Evolutionary conservation across 108 stramenopile genomes (phyloP), one percentile per base, ranked within the genome.

Genomic region (Schizochytrium sp.): DNA sequence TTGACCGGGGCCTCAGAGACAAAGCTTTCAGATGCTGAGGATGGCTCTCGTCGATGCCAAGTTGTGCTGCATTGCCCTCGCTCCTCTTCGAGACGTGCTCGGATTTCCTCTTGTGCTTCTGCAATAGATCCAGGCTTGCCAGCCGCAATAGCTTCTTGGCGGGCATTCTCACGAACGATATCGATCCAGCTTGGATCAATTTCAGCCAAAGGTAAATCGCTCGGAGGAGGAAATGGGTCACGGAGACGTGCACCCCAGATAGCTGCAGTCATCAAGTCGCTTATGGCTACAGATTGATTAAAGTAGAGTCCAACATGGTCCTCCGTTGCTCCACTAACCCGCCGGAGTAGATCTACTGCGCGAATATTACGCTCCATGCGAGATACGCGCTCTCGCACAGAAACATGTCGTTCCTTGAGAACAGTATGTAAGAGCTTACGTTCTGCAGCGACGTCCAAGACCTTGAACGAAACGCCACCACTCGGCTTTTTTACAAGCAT

Each of bases 401-500:
- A 55, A n/a, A 83, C 53, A 10, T 40, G 47, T 5, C 76, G 76
- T 53, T 83, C 76, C 53, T 55, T 49, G 50, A 83, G 53, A 47
- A 83, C 76, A 13, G 49, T 53, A 0, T 38, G 55, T 1, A 83
- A 53, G 47, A 83, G 76, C 13, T 28, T 49, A 5, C 76, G 47
- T 53, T 83, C 76, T 0, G 28, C 76, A 42, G 50, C 76, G 1
- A 83, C 76, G 5, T 83, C 76, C 10, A 50, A 53, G 15, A 42
- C 76, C 19, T 83, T 40, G 45, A 5, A 83, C 5, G 47, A 46
- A 5, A 13, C 76, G 3, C 15, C 76, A 28, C 38, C 53, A 2
- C 76, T 40, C 17, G 76, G 47, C 47, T 83, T 83, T 53, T 83
- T 83, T 40, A 55, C 50, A 38, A 55, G 76, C 76, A 83, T 72